These are phyloP conservation scores for Raddia guianensis DNA, from an alignment of 176 grass and related monocot species.

Conservation along the genomic window DNA sequence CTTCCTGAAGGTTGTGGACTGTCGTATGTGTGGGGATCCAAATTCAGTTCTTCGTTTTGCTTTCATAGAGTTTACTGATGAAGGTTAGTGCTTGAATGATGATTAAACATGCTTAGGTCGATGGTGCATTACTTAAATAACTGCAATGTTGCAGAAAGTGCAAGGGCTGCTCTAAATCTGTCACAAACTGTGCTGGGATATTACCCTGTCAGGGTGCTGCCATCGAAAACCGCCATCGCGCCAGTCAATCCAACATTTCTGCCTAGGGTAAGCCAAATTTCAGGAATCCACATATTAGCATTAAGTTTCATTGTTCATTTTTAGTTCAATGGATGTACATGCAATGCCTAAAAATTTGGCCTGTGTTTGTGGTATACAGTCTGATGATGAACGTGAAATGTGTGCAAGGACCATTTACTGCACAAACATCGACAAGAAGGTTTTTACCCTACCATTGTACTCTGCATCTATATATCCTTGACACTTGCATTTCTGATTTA, in stretches of 20 bases:
- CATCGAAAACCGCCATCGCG: constrained; percentile 98
- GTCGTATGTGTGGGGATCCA: constrained; percentile 97
- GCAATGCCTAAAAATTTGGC: constrained; percentile 34
- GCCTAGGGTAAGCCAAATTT: constrained; percentile 72
- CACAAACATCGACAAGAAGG: constrained; percentile 99
- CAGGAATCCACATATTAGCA: constrained; percentile 10
- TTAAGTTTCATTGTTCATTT: background rate
- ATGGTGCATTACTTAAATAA: constrained; percentile 27
- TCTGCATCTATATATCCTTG: background rate
- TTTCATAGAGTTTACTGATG: constrained; percentile 99
- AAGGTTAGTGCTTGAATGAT: constrained; percentile 60
- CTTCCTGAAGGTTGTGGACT: constrained; percentile 86
- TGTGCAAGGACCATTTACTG: constrained; percentile 99
- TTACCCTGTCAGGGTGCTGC: constrained; percentile 95
- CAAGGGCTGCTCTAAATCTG: constrained; percentile 80
- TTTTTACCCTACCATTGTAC: constrained; percentile 39
- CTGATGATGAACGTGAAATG: constrained; percentile 98
- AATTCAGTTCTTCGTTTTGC: constrained; percentile 99
- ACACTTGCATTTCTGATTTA: constrained; percentile 31
- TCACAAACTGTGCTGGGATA: constrained; percentile 96
- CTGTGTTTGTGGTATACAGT: constrained; percentile 47
- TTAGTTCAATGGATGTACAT: constrained; percentile 15
- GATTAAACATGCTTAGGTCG: constrained; percentile 33
- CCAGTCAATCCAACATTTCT: constrained; percentile 95
- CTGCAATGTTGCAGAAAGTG: constrained; percentile 64